These are phyloP conservation scores for Neospermospora avenae DNA, from an alignment of 2,329 filamentous ascomycete genomes.

Conservation along the genomic window DNA sequence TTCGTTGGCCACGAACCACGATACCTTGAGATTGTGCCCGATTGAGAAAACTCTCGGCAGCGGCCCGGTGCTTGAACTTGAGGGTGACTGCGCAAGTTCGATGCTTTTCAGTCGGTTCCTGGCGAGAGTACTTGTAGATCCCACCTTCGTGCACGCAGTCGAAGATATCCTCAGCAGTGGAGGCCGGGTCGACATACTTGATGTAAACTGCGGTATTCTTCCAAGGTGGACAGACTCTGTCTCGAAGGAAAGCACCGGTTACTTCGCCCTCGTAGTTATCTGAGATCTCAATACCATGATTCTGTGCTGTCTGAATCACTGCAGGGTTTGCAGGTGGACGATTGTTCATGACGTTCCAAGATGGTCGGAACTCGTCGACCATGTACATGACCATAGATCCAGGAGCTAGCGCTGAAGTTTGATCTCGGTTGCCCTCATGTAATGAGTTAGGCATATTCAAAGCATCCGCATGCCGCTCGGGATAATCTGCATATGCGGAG, in stretches of 20 bases:
- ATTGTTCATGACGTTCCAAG: background rate
- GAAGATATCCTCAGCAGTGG: background rate
- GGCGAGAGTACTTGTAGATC: background rate
- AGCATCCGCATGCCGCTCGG: too few species aligned
- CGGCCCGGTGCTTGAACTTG: background rate
- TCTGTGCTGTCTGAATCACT: background rate
- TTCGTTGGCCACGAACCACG: background rate
- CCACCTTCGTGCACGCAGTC: background rate
- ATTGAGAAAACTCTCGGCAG: background rate
- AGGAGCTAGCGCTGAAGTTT: background rate
- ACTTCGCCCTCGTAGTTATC: background rate
- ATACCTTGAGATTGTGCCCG: background rate
- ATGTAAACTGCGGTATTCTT: background rate
- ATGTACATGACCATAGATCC: background rate
- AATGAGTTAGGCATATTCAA: too few species aligned
- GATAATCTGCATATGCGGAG: too few species aligned
- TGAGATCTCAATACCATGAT: background rate
- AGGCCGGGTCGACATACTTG: background rate
- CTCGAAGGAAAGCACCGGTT: background rate
- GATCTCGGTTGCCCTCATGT: too few species aligned
- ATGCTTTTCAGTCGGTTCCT: background rate
- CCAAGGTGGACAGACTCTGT: background rate
- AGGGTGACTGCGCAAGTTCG: background rate
- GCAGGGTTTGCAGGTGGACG: background rate
- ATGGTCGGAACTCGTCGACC: background rate